Conservation (phyloP, 2,329 filamentous ascomycete species). For the Botrytis squamosa region DNA sequence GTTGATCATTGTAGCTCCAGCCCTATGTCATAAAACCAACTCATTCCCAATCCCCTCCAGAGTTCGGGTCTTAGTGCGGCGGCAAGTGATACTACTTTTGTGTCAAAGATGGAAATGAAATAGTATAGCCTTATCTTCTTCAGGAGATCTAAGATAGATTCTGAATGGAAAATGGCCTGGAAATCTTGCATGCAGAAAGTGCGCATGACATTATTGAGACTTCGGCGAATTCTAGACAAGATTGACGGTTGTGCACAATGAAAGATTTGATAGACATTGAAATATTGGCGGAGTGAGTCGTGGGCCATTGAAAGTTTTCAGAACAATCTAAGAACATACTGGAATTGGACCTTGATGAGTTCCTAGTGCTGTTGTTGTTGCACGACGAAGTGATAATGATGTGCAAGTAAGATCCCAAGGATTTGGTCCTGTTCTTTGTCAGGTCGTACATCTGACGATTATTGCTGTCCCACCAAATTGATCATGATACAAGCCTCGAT, state of each 20-base stretch:
- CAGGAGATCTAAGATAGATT: not conserved
- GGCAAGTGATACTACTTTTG: slow-evolving; percentile 1
- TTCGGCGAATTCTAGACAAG: not conserved
- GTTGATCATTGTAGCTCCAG: slow-evolving; percentile 10
- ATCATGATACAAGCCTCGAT: slow-evolving; percentile 12
- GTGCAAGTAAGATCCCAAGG: slow-evolving; percentile 19
- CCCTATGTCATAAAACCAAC: slow-evolving; percentile 16
- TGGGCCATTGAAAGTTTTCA: slow-evolving; percentile 5
- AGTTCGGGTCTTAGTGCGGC: slow-evolving; percentile 4
- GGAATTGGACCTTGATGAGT: not conserved
- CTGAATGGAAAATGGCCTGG: not conserved
- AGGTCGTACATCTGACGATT: slow-evolving; percentile 20
- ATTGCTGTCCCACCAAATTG: slow-evolving; percentile 13
- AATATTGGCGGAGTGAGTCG: not conserved
- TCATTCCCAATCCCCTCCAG: not conserved
- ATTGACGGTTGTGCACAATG: slow-evolving; percentile 12
- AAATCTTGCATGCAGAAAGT: not conserved
- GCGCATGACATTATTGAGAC: slow-evolving; percentile 10
- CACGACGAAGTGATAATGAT: not conserved
- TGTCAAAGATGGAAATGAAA: not conserved
- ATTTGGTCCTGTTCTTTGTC: slow-evolving; percentile 18
- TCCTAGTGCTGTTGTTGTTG: slow-evolving; percentile 7
- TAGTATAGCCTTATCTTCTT: not conserved
- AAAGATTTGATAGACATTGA: slow-evolving; percentile 16
- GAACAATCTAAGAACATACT: not conserved